A percentile compares a stretch with the other conserved stretches of the same genome.
phyloP scores from a whole-genome alignment of 1,284 basidiomycete species.

The Cystobasidiaceae sp. region DNA sequence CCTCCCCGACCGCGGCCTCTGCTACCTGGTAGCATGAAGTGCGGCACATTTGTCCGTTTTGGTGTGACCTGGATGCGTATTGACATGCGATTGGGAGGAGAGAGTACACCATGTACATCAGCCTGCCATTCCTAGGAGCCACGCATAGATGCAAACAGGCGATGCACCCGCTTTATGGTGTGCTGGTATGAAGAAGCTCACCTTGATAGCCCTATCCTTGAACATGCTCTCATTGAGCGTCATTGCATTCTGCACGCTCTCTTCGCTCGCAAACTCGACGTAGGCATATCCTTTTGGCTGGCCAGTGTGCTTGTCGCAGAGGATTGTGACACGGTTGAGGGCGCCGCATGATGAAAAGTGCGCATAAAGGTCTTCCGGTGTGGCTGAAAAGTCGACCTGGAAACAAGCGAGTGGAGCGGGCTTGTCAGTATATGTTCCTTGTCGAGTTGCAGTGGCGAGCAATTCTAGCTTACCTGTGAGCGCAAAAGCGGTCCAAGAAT shows the following conservation, averaged over 20 bases:
- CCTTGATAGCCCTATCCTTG: slow-evolving; percentile 86
- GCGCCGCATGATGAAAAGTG: slow-evolving; percentile 97
- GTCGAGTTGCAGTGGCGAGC: too few species aligned
- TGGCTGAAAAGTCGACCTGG: slow-evolving; percentile 95
- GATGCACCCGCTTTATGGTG: too few species aligned
- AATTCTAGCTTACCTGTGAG: too few species aligned
- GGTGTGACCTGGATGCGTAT: slow-evolving; percentile 63
- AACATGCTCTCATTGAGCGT: slow-evolving; percentile 96
- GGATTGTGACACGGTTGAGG: slow-evolving; percentile 97
- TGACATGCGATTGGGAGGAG: not conserved
- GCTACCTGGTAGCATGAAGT: slow-evolving; percentile 57
- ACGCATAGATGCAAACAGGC: too few species aligned
- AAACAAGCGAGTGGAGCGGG: too few species aligned
- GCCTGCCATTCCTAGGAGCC: too few species aligned
- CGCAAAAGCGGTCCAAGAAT: too few species aligned
- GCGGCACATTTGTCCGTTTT: slow-evolving; percentile 89
- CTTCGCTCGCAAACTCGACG: slow-evolving; percentile 95
- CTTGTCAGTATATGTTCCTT: too few species aligned
- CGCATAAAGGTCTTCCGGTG: slow-evolving; percentile 95
- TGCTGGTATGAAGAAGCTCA: slow-evolving; percentile 48
- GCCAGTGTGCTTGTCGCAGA: slow-evolving; percentile 99
- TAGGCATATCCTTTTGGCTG: slow-evolving; percentile 99
- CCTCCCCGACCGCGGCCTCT: slow-evolving; percentile 78
- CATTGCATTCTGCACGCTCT: slow-evolving; percentile 83
- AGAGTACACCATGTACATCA: not conserved